Conservation (phyloP, 768 basidiomycete genomes). For the Peribolospora kevripleyi region DNA sequence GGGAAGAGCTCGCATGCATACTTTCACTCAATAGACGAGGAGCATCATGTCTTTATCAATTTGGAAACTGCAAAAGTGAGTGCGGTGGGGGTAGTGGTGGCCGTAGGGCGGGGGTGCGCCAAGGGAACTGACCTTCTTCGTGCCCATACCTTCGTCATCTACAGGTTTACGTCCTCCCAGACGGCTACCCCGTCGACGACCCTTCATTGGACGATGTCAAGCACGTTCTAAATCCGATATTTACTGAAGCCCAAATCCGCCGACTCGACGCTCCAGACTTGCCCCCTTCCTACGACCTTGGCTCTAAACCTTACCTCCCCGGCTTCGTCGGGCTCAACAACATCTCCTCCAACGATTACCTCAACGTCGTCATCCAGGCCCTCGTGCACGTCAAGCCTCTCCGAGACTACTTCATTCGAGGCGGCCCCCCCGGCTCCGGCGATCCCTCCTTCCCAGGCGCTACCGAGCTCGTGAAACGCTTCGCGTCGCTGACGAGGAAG, state of each 20-base stretch:
- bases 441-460: conserved; percentile 5
- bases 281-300: conserved; percentile 60
- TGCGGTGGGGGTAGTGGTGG: conserved; percentile 7
- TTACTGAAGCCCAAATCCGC: conserved; percentile 32
- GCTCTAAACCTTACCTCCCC: conserved; percentile 55
- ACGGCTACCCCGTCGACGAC: conserved; percentile 87
- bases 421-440: conserved; percentile 13
- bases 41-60: conserved; percentile 96
- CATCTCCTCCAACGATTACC: conserved; percentile 88
- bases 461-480: conserved; percentile 65
- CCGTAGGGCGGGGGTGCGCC: background rate
- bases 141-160: background rate
- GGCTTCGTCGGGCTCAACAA: conserved; percentile 95
- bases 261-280: conserved; percentile 29
- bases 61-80: conserved; percentile 71
- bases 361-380: conserved; percentile 89
- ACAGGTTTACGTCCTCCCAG: conserved; percentile 88
- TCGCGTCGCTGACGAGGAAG: conserved; percentile 69
- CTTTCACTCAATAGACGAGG: conserved; percentile 87
- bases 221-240: conserved; percentile 68
- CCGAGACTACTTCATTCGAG: conserved; percentile 58
- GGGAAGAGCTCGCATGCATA: conserved; percentile 86
- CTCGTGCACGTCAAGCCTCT: conserved; percentile 74
- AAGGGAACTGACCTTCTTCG: background rate
- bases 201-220: conserved; percentile 90